phyloP scores from a whole-genome alignment of 305 asterid genomes.

The Lippia alba region DNA sequence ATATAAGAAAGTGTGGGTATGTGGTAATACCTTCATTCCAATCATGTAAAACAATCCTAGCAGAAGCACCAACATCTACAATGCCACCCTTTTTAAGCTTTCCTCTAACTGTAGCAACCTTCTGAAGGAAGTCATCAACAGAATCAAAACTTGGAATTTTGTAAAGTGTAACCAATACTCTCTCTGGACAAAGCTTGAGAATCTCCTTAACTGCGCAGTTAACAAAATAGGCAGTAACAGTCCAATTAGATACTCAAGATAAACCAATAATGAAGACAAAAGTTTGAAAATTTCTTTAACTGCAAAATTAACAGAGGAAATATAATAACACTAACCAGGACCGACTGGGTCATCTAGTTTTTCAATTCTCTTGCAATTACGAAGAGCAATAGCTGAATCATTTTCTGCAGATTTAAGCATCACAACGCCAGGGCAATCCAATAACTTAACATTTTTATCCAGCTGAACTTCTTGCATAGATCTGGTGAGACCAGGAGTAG shows the following conservation, averaged over 20 bases:
- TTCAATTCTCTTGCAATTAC: conserved; percentile 96
- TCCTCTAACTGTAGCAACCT: conserved; percentile 88
- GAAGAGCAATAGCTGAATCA: conserved; percentile 83
- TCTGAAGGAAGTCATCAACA: conserved; percentile 87
- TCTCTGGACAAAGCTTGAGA: conserved; percentile 76
- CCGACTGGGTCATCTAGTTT: conserved; percentile 83
- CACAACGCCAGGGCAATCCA: conserved; percentile 97
- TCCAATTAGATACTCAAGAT: background rate
- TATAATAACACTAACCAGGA: conserved; percentile 60
- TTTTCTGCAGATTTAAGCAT: conserved; percentile 78
- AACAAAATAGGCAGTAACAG: conserved; percentile 18
- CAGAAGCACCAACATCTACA: conserved; percentile 80
- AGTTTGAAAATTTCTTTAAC: no score
- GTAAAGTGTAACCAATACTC: conserved; percentile 63
- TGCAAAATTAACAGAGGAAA: background rate
- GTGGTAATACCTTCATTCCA: conserved; percentile 82
- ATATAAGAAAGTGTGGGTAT: background rate
- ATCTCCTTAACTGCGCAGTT: conserved; percentile 76
- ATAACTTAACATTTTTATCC: conserved; percentile 82
- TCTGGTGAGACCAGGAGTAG: conserved; percentile 89
- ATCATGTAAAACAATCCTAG: conserved; percentile 87
- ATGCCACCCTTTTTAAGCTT: conserved; percentile 92
- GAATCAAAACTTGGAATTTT: conserved; percentile 77
- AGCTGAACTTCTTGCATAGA: conserved; percentile 88
- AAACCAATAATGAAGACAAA: background rate